Percentiles rank a stretch among this genome's conserved stretches.
phyloP scores from a whole-genome alignment of 2,329 filamentous ascomycete genomes.

The Botrytis pseudocinerea region DNA sequence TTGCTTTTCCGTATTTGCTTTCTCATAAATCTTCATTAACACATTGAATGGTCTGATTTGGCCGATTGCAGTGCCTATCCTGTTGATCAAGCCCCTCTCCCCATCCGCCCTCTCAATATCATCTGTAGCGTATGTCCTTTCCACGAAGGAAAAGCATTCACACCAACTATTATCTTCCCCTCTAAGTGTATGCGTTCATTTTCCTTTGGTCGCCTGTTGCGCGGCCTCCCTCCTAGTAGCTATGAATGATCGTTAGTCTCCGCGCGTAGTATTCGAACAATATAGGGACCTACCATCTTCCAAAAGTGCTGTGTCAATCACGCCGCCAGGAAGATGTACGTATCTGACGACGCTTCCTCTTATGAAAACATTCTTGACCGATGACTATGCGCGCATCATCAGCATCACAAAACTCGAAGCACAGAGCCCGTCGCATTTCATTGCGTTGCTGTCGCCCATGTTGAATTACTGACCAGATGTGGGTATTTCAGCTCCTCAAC shows the following conservation, averaged over 20 bases:
- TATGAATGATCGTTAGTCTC: conserved; percentile 28
- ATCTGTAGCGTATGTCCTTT: neutral
- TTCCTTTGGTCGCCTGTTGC: conserved; percentile 51
- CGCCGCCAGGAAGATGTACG: conserved; percentile 66
- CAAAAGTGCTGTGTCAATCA: conserved; percentile 68
- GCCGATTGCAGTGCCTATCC: neutral
- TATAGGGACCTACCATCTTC: conserved; percentile 61
- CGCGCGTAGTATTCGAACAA: neutral
- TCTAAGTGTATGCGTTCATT: conserved; percentile 40
- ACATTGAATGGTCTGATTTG: neutral
- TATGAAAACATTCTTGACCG: conserved; percentile 76
- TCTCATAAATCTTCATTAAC: neutral
- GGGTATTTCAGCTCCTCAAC: conserved; percentile 94
- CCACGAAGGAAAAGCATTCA: neutral
- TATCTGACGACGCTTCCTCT: conserved; percentile 74
- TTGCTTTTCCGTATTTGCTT: neutral
- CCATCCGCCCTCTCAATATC: neutral
- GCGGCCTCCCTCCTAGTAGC: conserved; percentile 47
- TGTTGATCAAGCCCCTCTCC: neutral
- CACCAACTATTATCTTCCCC: neutral
- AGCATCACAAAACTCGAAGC: conserved; percentile 19
- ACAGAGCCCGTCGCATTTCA: neutral
- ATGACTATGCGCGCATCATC: conserved; percentile 51
- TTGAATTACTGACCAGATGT: conserved; percentile 64
- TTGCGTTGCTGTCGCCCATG: neutral